Base-by-base conservation (phyloP, 1,284 basidiomycete species). In the Moesziomyces parantarcticus region DNA sequence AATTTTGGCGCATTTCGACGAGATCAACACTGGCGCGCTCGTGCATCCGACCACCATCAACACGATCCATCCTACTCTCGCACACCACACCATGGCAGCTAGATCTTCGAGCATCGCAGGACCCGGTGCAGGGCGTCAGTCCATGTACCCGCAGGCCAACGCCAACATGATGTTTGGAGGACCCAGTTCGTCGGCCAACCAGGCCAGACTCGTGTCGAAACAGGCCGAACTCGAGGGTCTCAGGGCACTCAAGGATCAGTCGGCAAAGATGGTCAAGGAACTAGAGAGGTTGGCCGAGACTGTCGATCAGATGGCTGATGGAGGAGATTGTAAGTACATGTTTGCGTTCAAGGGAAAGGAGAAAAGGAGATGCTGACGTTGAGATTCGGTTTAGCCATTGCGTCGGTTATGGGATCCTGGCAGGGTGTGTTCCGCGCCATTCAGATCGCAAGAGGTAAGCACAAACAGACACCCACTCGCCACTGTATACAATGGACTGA, bases 361-460 rank as follows among this genome's bases (percentile, higher is more conserved):
- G 5, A 13, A 32, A 8, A 8, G 29, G 29, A 13, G 1, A 11
- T 47, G 42, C 48, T 55, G 41, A 61, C 59, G 13, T 18, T 40
- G 3, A 20, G 7, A 2, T 10, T 29, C 4, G n/a, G 8, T 21
- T 21, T 25, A 81, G 79, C 77, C n/a, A 75, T 81, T n/a, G 79
- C 80, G 2, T 66, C 69, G 14, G 80, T 82, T 5, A 76, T 81
- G 76, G 52, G 66, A 2, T 75, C 74, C 16, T 82, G 80, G 80
- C 75, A 80, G 32, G 80, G 80, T 55, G 80, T 82, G 9, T 82
- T 82, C 56, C 61, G 80, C 13, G 79, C 80, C 11, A 82, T 82
- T 32, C 80, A 80, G 51, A 75, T 82, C 18, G 80, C 80, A 36
- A 64, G 75, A 57, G 70, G 75, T 80, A 67, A 63, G 66, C 32